Conservation (phyloP, 2,329 filamentous ascomycete species). For the Seiridium unicorne region DNA sequence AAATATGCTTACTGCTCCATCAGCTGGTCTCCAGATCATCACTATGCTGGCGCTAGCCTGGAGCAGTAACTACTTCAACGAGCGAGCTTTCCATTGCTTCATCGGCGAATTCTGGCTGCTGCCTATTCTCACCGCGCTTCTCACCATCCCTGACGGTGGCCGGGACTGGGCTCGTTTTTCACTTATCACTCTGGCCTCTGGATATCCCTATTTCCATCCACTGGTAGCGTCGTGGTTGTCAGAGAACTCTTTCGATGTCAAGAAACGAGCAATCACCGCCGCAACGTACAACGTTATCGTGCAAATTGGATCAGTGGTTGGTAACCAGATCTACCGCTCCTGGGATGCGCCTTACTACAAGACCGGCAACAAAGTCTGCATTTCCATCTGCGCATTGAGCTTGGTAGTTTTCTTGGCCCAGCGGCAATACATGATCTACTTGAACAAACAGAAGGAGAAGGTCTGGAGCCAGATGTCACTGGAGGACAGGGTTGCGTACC, state of each 20-base stretch:
- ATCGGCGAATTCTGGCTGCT: constrained; percentile 52
- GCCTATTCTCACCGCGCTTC: constrained; percentile 48
- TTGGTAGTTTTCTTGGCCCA: constrained; percentile 49
- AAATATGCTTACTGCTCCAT: constrained; percentile 63
- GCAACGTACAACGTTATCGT: constrained; percentile 48
- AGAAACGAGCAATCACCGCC: constrained; percentile 46
- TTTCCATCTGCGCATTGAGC: constrained; percentile 49
- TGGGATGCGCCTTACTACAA: constrained; percentile 57
- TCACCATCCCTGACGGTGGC: constrained; percentile 44
- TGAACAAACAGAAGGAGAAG: constrained; percentile 48
- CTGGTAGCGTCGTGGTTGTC: constrained; percentile 50
- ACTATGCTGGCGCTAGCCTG: constrained; percentile 54
- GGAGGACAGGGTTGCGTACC: constrained; percentile 44
- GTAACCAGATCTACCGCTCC: constrained; percentile 47
- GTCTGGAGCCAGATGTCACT: constrained; percentile 43
- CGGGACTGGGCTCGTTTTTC: constrained; percentile 52
- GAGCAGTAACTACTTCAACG: constrained; percentile 53
- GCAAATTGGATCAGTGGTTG: constrained; percentile 41
- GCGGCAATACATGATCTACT: constrained; percentile 37
- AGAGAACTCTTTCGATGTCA: constrained; percentile 48
- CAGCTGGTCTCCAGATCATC: constrained; percentile 54
- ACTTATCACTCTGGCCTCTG: constrained; percentile 50
- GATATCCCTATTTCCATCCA: constrained; percentile 58
- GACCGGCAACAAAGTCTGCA: constrained; percentile 54
- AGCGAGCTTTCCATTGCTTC: constrained; percentile 52